Base-by-base conservation (phyloP, 1,284 basidiomycete species). In the Termitomyces sp. region DNA sequence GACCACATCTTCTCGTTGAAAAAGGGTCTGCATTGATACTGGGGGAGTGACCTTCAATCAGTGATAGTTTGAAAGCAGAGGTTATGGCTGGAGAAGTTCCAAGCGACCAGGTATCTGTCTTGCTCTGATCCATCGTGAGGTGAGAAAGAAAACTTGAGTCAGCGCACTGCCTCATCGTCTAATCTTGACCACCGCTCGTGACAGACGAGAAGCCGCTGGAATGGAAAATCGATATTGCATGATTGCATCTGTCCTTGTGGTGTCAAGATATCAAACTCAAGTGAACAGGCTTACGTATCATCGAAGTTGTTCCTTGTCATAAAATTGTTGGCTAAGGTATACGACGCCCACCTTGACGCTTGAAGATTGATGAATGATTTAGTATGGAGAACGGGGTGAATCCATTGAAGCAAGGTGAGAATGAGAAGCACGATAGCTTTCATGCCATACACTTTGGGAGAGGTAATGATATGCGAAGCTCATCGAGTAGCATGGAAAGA, bases 101-200 rank as follows among this genome's bases (percentile, higher is more conserved):
- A 8, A 57, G 42, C 5, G 39, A 40, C 58, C 58, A 59, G 2
- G 3, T 4, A 33, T 59, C 58, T 8, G 36, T 1, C 6, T 44
- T 54, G 26, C 15, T 1, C 30, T 34, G 52, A 7, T 59, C 46
- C 58, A 59, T 59, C 17, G 30, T 17, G 17, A 30, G 48, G 34
- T 30, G 47, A 43, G 31, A 38, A 33, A 40, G 30, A 13, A 12
- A 40, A 28, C 30, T 19, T 24, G 24, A 19, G 24, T 24, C 24
- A 24, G 24, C 24, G 24, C 17, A 39, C 8, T 49, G n/a, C 26
- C n/a, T 31, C n/a, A 26, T 39, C 39, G 31, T 24, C 40, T 48
- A 48, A 34, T 26, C 7, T 41, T 42, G 17, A 24, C 31, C 38
- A 13, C 28, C 39, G 28, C 24, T 21, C 34, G 34, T 48, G 24